A percentile compares a stretch with the other conserved stretches of the same genome.
Conservation (phyloP, 352 stramenopile genomes). For the Pythium oligandrum region DNA sequence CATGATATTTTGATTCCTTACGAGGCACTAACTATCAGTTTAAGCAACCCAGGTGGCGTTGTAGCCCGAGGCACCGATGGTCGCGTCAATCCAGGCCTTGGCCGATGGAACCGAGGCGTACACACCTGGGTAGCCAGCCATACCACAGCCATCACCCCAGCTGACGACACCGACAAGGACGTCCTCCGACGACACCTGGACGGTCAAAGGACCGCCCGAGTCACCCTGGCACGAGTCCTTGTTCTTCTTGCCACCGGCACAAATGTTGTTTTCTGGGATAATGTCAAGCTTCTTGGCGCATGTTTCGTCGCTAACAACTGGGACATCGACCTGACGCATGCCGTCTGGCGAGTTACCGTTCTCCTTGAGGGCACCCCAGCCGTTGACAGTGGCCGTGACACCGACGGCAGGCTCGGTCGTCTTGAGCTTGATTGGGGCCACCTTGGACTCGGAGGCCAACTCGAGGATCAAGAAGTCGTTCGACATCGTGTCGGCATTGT, state of each 20-base stretch:
- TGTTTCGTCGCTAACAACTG: not conserved
- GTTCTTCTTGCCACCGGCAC: slow-evolving; percentile 11
- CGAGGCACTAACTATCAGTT: too few species aligned
- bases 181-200: not conserved
- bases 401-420: not conserved
- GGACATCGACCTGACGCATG: slow-evolving; percentile 8
- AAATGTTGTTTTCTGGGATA: slow-evolving; percentile 13
- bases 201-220: slow-evolving; percentile 13
- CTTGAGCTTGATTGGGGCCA: slow-evolving; percentile 23
- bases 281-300: slow-evolving; percentile 7
- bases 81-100: too few species aligned
- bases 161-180: slow-evolving; percentile 15
- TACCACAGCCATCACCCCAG: slow-evolving; percentile 15
- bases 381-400: slow-evolving; percentile 6
- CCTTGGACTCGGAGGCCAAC: slow-evolving; percentile 31
- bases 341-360: slow-evolving; percentile 7
- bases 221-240: slow-evolving; percentile 22
- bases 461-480: slow-evolving; percentile 61
- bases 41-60: too few species aligned
- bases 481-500: slow-evolving; percentile 27
- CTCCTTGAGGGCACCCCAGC: slow-evolving; percentile 4
- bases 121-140: slow-evolving; percentile 8
- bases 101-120: too few species aligned
- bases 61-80: not conserved
- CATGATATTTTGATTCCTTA: too few species aligned